Evolutionary conservation across 371 early-diverging fungal species (phyloP).

Genomic region (Actinomortierella ambigua): DNA sequence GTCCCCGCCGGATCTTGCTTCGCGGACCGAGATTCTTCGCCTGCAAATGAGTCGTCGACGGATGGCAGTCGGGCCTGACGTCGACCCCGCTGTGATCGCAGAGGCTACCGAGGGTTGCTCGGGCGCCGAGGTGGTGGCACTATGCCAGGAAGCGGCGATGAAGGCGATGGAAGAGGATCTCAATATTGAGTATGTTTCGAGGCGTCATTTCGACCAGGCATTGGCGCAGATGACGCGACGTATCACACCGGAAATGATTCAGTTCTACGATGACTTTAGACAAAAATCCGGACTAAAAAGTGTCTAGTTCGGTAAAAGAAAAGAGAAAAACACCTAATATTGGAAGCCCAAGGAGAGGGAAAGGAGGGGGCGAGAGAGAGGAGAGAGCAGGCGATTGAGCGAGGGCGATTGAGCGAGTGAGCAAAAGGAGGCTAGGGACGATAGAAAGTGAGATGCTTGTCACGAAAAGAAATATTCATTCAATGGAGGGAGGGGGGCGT

Average conservation of each 20-base stretch:
- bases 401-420: no score
- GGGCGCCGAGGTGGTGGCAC: constrained; percentile 93
- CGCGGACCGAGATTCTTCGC: constrained; percentile 83
- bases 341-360: no score
- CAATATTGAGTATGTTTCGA: constrained; percentile 57
- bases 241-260: constrained; percentile 91
- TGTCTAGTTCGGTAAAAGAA: constrained; percentile 10
- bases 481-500: no score
- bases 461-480: no score
- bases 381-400: no score
- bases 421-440: no score
- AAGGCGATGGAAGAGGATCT: constrained; percentile 89
- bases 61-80: constrained; percentile 28
- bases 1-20: constrained; percentile 81
- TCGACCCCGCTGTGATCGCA: constrained; percentile 23
- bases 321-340: no score
- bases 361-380: no score
- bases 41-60: constrained; percentile 63
- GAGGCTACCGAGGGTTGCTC: constrained; percentile 84
- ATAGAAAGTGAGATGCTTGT: no score
- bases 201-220: constrained; percentile 74
- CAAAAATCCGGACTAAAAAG: constrained; percentile 56
- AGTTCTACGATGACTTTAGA: constrained; percentile 82
- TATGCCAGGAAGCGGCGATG: constrained; percentile 95
- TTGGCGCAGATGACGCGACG: constrained; percentile 66